Evolutionary conservation across 441 rosid species (phyloP), one percentile per base, ranked within the genome.

Genomic region (Geranium incanum): DNA sequence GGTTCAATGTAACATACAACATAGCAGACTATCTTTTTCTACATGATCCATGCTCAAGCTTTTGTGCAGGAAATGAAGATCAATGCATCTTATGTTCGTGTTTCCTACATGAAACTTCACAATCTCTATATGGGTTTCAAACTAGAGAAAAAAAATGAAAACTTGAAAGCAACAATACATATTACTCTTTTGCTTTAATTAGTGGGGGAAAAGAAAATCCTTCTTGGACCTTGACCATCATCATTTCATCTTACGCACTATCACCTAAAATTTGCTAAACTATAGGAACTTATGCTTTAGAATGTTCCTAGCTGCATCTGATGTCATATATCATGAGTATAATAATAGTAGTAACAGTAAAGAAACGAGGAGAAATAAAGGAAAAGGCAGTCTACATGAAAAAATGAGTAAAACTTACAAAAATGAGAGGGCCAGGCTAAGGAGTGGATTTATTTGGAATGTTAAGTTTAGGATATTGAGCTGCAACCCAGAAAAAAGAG

Each of bases 281-380:
- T 28, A 28, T 28, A 28, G 33, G 33, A 28, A 28, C 33, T 76
- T 75, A 77, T 78, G 82, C 92, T 86, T 83, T 76, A 73, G 85
- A 88, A 83, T 81, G 85, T 86, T 84, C 86, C 85, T 43, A 79
- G 78, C 72, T 74, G 83, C 88, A 86, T 85, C 88, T 82, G 83
- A 77, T 76, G 72, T 72, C 68, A 64, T 33, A 65, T 66, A 73
- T 75, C 70, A 68, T 75, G 33, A 68, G 55, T n/a, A 62, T 65
- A 67, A 67, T 67, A 68, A 45, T 59, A 28, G 33, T 28, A 28
- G 33, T 28, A 52, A 57, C 77, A 70, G 71, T 50, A 81, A 78
- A 78, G 74, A 66, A 72, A 80, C 66, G 9, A 80, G 50, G 33
- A 28, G 73, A 73, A 78, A 69, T 69, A 80, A 83, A 85, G 82